These are phyloP conservation scores for Chrysosporium queenslandicum DNA, from an alignment of 2,329 filamentous ascomycete species.

Conservation along the genomic window DNA sequence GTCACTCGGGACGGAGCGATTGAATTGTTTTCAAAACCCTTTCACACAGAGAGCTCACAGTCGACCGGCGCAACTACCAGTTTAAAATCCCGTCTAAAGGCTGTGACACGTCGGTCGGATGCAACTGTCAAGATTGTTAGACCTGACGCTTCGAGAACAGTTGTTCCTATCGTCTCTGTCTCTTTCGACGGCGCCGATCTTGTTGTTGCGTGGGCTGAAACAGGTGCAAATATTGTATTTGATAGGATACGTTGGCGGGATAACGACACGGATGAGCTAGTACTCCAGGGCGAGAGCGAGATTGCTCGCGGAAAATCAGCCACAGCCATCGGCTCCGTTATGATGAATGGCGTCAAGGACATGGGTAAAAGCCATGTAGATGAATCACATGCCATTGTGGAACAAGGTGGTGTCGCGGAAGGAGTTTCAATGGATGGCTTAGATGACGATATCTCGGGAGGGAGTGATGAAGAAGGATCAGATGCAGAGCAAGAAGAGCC, in stretches of 20 bases:
- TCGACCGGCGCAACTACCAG: slow-evolving; percentile 25
- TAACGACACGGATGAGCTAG: slow-evolving; percentile 36
- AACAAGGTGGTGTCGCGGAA: slow-evolving; percentile 39
- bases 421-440: slow-evolving; percentile 27
- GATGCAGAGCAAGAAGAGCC: slow-evolving; percentile 10
- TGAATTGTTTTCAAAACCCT: slow-evolving; percentile 43
- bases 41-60: slow-evolving; percentile 26
- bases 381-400: slow-evolving; percentile 48
- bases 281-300: slow-evolving; percentile 37
- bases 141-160: slow-evolving; percentile 32
- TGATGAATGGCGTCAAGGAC: slow-evolving; percentile 45
- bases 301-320: slow-evolving; percentile 37
- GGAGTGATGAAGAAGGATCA: slow-evolving; percentile 21
- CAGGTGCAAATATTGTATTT: slow-evolving; percentile 42
- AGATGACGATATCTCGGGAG: slow-evolving; percentile 25
- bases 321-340: slow-evolving; percentile 37
- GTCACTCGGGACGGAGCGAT: slow-evolving; percentile 41
- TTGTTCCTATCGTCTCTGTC: slow-evolving; percentile 37
- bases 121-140: slow-evolving; percentile 38
- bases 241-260: slow-evolving; percentile 41
- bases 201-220: slow-evolving; percentile 41
- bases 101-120: slow-evolving; percentile 38
- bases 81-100: slow-evolving; percentile 38
- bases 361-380: slow-evolving; percentile 45
- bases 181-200: slow-evolving; percentile 39